Conservation (phyloP, 805 yeast genomes). For the Isabelozyma rhagii region DNA sequence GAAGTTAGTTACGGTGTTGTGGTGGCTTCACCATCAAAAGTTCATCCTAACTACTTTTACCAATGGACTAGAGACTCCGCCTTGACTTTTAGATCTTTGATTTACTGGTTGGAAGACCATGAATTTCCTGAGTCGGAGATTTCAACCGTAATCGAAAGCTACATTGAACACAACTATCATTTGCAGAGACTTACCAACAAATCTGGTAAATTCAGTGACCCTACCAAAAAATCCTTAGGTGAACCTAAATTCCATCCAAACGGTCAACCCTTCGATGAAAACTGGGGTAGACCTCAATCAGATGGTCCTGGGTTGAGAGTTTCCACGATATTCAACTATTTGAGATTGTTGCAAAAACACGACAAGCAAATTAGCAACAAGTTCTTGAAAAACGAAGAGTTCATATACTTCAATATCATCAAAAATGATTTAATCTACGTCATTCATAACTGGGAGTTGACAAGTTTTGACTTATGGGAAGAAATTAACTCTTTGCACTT, state of each 20-base stretch:
- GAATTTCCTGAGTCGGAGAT: slow-evolving; percentile 5
- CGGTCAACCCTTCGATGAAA: slow-evolving; percentile 55
- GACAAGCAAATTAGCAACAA: slow-evolving; percentile 17
- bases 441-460: slow-evolving; percentile 54
- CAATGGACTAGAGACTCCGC: slow-evolving; percentile 95
- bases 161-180: slow-evolving; percentile 53
- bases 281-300: slow-evolving; percentile 95
- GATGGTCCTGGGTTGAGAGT: slow-evolving; percentile 91
- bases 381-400: slow-evolving; percentile 24
- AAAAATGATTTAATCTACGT: slow-evolving; percentile 71
- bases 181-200: slow-evolving; percentile 69
- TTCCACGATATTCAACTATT: slow-evolving; percentile 57
- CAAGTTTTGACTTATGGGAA: slow-evolving; percentile 92
- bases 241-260: slow-evolving; percentile 84
- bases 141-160: slow-evolving; percentile 45
- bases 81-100: slow-evolving; percentile 64
- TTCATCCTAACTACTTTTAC: slow-evolving; percentile 74
- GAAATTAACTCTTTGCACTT: slow-evolving; percentile 74
- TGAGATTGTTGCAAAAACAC: slow-evolving; percentile 39
- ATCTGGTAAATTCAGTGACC: slow-evolving; percentile 56
- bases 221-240: slow-evolving; percentile 58
- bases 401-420: slow-evolving; percentile 50
- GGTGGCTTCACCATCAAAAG: slow-evolving; percentile 78
- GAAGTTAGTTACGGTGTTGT: slow-evolving; percentile 64
- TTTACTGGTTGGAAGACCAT: slow-evolving; percentile 50